Evolutionary conservation across 2,329 filamentous ascomycete species (phyloP).

Genomic region (Sclerotiophoma versabilis): DNA sequence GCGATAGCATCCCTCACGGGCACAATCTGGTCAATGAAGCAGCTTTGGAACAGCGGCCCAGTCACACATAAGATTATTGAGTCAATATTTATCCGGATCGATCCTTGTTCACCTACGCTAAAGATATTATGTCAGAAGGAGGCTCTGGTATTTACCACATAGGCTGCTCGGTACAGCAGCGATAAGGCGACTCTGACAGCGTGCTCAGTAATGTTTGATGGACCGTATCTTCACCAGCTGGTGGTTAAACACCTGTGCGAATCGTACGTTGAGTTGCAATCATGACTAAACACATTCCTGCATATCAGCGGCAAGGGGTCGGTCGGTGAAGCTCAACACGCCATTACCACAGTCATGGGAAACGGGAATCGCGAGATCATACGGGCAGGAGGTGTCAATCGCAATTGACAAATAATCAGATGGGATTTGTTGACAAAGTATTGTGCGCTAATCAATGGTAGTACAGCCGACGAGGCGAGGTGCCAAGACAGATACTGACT

Average conservation of each 20-base stretch:
- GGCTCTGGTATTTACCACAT: background rate
- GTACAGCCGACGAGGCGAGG: slow-evolving; percentile 31
- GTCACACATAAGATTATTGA: too few relatives aligned
- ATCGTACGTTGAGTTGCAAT: background rate
- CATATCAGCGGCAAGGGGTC: slow-evolving; percentile 9
- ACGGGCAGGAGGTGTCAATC: slow-evolving; percentile 38
- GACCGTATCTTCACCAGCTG: background rate
- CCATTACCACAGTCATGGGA: slow-evolving; percentile 25
- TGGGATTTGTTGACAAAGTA: slow-evolving; percentile 25
- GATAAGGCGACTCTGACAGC: background rate
- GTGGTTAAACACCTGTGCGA: background rate
- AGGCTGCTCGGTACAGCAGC: background rate
- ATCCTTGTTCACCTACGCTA: too few relatives aligned
- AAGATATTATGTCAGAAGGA: too few relatives aligned
- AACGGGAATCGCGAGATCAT: slow-evolving; percentile 38
- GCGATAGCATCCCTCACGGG: too few relatives aligned
- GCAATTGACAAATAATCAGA: slow-evolving; percentile 30
- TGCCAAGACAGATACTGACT: slow-evolving; percentile 34
- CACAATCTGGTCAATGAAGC: too few relatives aligned
- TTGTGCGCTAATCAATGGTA: slow-evolving; percentile 31
- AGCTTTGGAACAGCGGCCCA: too few relatives aligned
- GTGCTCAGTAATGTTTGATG: background rate
- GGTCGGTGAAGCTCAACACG: slow-evolving; percentile 7
- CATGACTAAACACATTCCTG: slow-evolving; percentile 10
- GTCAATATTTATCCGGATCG: too few relatives aligned